Conservation (phyloP, 2,329 filamentous ascomycete species). For the Colletotrichum tofieldiae region DNA sequence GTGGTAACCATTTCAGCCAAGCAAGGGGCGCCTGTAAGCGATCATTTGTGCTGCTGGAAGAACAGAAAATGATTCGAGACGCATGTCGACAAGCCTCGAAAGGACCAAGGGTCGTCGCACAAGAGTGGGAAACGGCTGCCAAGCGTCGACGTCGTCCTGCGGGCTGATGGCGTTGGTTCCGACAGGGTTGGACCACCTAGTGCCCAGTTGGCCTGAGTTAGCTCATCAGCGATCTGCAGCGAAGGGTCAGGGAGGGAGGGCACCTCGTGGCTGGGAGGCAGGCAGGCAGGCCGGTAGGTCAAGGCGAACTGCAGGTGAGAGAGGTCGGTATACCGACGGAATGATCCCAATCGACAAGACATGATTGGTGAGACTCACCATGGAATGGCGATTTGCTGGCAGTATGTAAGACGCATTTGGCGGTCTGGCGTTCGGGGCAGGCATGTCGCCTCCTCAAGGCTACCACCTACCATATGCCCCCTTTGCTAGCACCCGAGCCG, state of each 20-base stretch:
- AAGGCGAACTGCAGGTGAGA: neutral
- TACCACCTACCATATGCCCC: neutral
- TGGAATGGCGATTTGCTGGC: neutral
- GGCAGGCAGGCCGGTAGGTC: neutral
- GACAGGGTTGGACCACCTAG: conserved; percentile 25
- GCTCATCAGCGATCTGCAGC: conserved; percentile 27
- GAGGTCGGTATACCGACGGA: conserved; percentile 5
- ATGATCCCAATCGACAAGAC: conserved; percentile 24
- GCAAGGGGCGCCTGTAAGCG: neutral
- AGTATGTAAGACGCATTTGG: conserved; percentile 7
- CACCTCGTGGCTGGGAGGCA: conserved; percentile 11
- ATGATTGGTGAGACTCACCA: conserved; percentile 24
- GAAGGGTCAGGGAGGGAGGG: neutral
- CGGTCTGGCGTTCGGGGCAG: conserved; percentile 2
- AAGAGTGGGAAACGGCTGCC: neutral
- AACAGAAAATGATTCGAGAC: conserved; percentile 1
- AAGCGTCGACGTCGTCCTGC: conserved; percentile 15
- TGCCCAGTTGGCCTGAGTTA: conserved; percentile 4
- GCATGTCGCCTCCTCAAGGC: neutral
- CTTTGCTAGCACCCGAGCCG: neutral
- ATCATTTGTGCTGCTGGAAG: neutral
- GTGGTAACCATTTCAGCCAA: conserved; percentile 1
- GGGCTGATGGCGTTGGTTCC: conserved; percentile 8
- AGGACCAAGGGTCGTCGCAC: conserved; percentile 7
- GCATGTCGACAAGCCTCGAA: conserved; percentile 9